Evolutionary conservation across 306 rosid species (phyloP), one percentile per base, ranked within the genome.

Genomic region (Castanea mollissima): DNA sequence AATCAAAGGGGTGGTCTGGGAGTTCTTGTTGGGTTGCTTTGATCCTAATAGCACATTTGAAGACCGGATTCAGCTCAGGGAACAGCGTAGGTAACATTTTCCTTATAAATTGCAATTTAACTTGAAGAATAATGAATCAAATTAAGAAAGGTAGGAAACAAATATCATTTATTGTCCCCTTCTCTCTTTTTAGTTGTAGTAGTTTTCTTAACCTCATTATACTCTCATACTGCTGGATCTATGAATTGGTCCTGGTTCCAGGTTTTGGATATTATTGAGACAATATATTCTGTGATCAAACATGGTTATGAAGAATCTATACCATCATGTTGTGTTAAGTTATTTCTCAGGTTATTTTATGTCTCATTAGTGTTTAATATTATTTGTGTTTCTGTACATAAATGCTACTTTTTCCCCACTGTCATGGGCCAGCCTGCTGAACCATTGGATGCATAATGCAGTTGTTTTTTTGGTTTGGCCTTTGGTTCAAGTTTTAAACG

Each of bases 1-100:
- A 81, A 92, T 94, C 79, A 92, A 94, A 83, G 99, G 92, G 75
- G 89, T 54, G 74, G 99, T 94, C 34, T 92, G 97, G 99, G 99
- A 94, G 81, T 94, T 94, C 88, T 90, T 94, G 92, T 79, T 92
- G 78, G 97, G 99, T 80, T 92, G 97, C 78, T 94, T 83, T 86
- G 97, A 91, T 86, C 97, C 97, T 35, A 84, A 85, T 71, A 94
- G 97, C 89, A 86, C 97, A 68, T 87, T 62, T 58, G 97, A 90
- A 32, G 99, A 94, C 71, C 88, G 97, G 79, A 86, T 83, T 84
- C 84, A 79, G 58, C 89, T 92, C 81, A 91, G 88, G 86, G 91
- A 85, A 77, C 82, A 73, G 20, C 84, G 94, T 64, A 92, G 99
- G 99, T 92, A 85, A 84, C 58, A 62, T 81, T 78, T 76, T 63